Percentiles rank a stretch among this genome's conserved stretches.
phyloP scores from a whole-genome alignment of 495 filamentous ascomycete genomes.

The Chaetomium tenue region DNA sequence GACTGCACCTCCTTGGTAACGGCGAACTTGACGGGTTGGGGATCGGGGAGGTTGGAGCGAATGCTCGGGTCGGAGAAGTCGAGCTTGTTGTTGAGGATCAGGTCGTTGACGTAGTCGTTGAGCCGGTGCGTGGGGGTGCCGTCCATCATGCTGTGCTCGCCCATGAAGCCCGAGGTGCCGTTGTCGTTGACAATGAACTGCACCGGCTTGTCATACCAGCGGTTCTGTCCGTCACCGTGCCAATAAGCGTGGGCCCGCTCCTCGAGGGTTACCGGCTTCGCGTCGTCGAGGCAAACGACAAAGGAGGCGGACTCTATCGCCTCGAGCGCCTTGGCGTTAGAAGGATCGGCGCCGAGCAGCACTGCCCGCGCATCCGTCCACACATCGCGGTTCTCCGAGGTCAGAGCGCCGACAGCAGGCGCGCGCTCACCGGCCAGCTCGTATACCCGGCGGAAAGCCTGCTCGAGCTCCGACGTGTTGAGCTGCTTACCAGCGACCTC shows the following conservation, averaged over 20 bases:
- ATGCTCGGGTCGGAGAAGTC: conserved; percentile 73
- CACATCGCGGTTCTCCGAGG: conserved; percentile 85
- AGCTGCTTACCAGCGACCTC: conserved; percentile 77
- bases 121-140: conserved; percentile 95
- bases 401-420: conserved; percentile 79
- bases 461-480: conserved; percentile 81
- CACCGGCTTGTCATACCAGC: conserved; percentile 97
- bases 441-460: conserved; percentile 83
- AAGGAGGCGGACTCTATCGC: conserved; percentile 90
- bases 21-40: conserved; percentile 70
- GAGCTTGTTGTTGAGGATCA: conserved; percentile 88
- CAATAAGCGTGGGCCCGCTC: conserved; percentile 96
- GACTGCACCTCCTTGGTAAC: conserved; percentile 66
- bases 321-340: conserved; percentile 72
- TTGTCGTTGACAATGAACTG: conserved; percentile 99
- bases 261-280: conserved; percentile 87
- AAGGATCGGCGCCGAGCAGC: conserved; percentile 69
- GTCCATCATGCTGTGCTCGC: conserved; percentile 99
- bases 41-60: conserved; percentile 82
- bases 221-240: conserved; percentile 94
- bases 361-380: conserved; percentile 84
- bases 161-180: conserved; percentile 94
- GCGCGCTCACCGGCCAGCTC: conserved; percentile 65
- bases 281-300: conserved; percentile 90
- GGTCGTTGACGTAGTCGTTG: conserved; percentile 86